phyloP scores from a whole-genome alignment of 2,329 filamentous ascomycete species.

The Botrytis hyacinthi region DNA sequence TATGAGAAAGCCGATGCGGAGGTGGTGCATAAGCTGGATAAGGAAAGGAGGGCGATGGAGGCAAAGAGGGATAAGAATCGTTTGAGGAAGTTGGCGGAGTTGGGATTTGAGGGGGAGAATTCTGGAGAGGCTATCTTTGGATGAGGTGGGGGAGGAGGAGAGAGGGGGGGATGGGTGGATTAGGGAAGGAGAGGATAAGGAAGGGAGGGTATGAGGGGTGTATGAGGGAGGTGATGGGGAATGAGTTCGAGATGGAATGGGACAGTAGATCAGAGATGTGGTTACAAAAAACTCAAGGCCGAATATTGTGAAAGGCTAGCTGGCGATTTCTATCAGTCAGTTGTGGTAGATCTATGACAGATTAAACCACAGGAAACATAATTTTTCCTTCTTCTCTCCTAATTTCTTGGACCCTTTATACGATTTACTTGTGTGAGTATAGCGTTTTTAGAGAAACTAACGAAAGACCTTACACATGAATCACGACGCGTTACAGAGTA shows the following conservation, averaged over 20 bases:
- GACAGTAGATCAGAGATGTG: conserved; percentile 20
- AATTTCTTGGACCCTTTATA: not conserved
- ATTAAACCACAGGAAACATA: conserved; percentile 15
- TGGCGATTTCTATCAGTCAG: conserved; percentile 21
- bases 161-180: not conserved
- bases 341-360: conserved; percentile 15
- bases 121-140: conserved; percentile 71
- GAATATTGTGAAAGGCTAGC: conserved; percentile 23
- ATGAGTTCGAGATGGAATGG: conserved; percentile 1
- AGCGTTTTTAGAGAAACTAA: not conserved
- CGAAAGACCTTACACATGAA: not conserved
- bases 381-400: conserved; percentile 15
- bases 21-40: conserved; percentile 69
- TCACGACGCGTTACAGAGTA: not conserved
- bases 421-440: not conserved
- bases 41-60: conserved; percentile 66
- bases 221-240: conserved; percentile 36
- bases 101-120: conserved; percentile 88
- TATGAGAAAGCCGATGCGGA: conserved; percentile 65
- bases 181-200: not conserved
- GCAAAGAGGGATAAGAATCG: conserved; percentile 72
- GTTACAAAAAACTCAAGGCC: conserved; percentile 10
- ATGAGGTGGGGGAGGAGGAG: conserved; percentile 27
- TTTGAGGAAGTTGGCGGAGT: conserved; percentile 66
- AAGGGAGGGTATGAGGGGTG: not conserved